Evolutionary conservation across 2,329 filamentous ascomycete genomes (phyloP), one percentile per base, ranked within the genome.

Genomic region (Fusarium sp.): DNA sequence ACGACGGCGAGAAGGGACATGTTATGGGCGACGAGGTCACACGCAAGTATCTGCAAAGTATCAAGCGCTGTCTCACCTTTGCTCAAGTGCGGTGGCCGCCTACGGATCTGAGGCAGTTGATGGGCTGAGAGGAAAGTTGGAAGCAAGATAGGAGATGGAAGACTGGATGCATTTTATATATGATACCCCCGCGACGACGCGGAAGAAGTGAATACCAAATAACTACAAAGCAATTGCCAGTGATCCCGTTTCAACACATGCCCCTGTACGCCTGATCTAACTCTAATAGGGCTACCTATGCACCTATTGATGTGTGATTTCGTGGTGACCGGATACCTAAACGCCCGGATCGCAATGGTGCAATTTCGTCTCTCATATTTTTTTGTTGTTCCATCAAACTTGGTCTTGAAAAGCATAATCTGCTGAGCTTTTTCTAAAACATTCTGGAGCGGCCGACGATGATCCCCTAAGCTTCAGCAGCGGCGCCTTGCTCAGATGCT

Each of bases 11-110:
- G 80, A 93, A 95, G 79, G 97, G 96, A 5, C 95, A 99, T 82
- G 98, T 98, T 78, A 95, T 99, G 92, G 96, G 95, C 67, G 97
- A 98, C 81, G 97, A 99, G 85, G 92, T 93, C 52, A 99, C 97
- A 62, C 90, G 97, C 76, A 99, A 98, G 85, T 98, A 95, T 81
- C 84, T 99, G 76, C 97, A 99, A 86, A 98, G 96, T 81, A 98
- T 99, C 83, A 99, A 99, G 88, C 89, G 97, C 54, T 98, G 95
- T 81, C 84, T 99, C 81, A 98, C 94, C 71, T 99, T 98, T 89
- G 95, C 96, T 30, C 97, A 99, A 85, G 95, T 97, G 34, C 91
- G 96, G 77, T 99, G 97, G 97, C 95, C 95, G 67, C 97, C 97
- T 1, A 92, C 95, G 78, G 96, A 98, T 85, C 89, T 97, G 77